Conservation (phyloP, 78 protist genomes). For the Dictyostelium intermedium region DNA sequence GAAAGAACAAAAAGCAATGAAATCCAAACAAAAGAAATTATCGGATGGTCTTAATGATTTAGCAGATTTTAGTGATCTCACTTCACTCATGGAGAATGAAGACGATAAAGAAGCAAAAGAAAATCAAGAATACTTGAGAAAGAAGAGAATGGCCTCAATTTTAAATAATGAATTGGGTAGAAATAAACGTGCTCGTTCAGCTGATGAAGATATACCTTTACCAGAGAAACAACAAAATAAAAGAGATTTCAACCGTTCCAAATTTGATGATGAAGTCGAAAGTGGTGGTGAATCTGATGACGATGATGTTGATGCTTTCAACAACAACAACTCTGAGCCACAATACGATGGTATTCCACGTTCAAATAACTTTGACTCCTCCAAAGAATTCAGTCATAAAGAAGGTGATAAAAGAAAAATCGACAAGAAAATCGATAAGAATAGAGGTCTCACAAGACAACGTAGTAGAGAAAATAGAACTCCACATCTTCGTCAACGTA, state of each 20-base stretch:
- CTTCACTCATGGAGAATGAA: constrained; percentile 13
- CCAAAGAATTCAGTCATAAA: background rate
- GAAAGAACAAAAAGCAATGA: constrained; percentile 19
- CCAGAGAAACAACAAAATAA: background rate
- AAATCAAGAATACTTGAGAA: constrained; percentile 6
- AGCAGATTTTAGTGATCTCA: constrained; percentile 42
- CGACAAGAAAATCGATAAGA: constrained; percentile 22
- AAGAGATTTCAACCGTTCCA: background rate
- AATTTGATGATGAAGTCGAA: background rate
- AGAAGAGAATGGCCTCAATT: constrained; percentile 58
- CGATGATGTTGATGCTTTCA: constrained; percentile 5
- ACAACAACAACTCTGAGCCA: background rate
- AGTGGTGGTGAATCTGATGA: constrained; percentile 18
- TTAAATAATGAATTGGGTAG: background rate
- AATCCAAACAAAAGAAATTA: constrained; percentile 13
- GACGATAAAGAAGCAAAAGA: constrained; percentile 35
- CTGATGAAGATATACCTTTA: background rate
- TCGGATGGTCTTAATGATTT: constrained; percentile 49
- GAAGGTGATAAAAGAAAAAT: constrained; percentile 57
- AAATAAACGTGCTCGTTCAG: background rate
- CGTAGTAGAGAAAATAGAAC: constrained; percentile 37
- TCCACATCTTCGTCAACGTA: constrained; percentile 41
- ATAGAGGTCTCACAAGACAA: constrained; percentile 61
- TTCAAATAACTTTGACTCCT: background rate
- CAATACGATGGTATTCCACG: constrained; percentile 60